Percentiles rank a stretch among this genome's conserved stretches.
Conservation (phyloP, 768 basidiomycete genomes). For the Serendipita sp. region DNA sequence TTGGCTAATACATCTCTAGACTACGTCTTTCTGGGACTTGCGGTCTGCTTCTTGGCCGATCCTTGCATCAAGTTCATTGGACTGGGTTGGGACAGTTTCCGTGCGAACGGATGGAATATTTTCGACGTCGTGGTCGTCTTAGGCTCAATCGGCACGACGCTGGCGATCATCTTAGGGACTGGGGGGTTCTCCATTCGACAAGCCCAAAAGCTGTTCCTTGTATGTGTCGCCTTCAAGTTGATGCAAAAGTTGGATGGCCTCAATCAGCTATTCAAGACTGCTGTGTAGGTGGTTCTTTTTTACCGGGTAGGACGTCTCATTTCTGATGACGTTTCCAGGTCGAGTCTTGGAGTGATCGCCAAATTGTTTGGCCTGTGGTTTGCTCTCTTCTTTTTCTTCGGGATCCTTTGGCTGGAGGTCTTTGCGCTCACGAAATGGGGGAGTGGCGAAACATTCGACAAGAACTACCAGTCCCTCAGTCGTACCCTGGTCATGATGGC, state of each 20-base stretch:
- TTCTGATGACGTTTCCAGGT: constrained; percentile 27
- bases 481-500: constrained; percentile 76
- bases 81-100: constrained; percentile 69
- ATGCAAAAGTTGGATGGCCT: constrained; percentile 76
- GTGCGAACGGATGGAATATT: constrained; percentile 86
- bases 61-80: constrained; percentile 62
- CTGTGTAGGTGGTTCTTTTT: constrained; percentile 43
- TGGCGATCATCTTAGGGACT: constrained; percentile 47
- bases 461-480: constrained; percentile 69
- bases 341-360: constrained; percentile 72
- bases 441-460: constrained; percentile 44
- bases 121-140: constrained; percentile 71
- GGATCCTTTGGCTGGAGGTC: constrained; percentile 74
- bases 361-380: constrained; percentile 81
- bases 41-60: constrained; percentile 60
- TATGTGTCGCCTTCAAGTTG: constrained; percentile 85
- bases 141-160: constrained; percentile 72
- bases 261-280: constrained; percentile 94
- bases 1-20: no score
- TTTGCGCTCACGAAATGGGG: constrained; percentile 85
- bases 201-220: constrained; percentile 81
- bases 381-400: constrained; percentile 80
- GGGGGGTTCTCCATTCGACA: constrained; percentile 31
- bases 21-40: constrained; percentile 58
- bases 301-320: constrained; percentile 2